phyloP scores from a whole-genome alignment of 441 rosid genomes.

The Hura crepitans region DNA sequence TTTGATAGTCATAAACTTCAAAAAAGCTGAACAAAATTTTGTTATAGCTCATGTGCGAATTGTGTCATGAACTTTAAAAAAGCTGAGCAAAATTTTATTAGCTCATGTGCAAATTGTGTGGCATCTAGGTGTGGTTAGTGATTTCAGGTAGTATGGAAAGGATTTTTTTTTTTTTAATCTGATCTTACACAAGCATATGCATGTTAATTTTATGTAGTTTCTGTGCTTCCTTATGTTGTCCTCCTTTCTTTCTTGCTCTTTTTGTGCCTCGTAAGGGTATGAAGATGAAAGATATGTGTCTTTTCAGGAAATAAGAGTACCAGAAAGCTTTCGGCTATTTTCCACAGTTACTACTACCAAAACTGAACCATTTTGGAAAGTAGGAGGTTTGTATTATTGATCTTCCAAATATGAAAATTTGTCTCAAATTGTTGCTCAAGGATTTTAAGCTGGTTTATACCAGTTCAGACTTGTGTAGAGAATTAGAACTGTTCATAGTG shows the following conservation, averaged over 20 bases:
- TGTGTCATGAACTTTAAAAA: neutral
- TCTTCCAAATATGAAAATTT: neutral
- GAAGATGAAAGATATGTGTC: slow-evolving; percentile 14
- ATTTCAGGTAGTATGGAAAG: neutral
- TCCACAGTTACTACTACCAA: slow-evolving; percentile 77
- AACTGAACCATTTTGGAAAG: slow-evolving; percentile 38
- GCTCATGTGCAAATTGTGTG: neutral
- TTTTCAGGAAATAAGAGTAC: slow-evolving; percentile 75
- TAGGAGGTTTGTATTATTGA: slow-evolving; percentile 48
- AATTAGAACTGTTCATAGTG: neutral
- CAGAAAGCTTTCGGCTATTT: slow-evolving; percentile 81
- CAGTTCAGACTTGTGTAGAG: neutral
- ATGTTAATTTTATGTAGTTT: neutral
- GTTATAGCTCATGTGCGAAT: no score
- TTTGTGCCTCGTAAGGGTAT: neutral
- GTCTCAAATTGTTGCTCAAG: slow-evolving; percentile 3
- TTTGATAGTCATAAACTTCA: no score
- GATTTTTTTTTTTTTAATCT: neutral
- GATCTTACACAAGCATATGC: neutral
- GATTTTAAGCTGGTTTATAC: neutral
- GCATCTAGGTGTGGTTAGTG: neutral
- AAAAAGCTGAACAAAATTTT: no score
- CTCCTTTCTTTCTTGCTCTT: neutral
- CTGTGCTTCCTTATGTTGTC: neutral
- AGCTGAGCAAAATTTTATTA: neutral